Evolutionary conservation across 2,329 filamentous ascomycete species (phyloP).

Genomic region (Phymatotrichopsis omnivora): DNA sequence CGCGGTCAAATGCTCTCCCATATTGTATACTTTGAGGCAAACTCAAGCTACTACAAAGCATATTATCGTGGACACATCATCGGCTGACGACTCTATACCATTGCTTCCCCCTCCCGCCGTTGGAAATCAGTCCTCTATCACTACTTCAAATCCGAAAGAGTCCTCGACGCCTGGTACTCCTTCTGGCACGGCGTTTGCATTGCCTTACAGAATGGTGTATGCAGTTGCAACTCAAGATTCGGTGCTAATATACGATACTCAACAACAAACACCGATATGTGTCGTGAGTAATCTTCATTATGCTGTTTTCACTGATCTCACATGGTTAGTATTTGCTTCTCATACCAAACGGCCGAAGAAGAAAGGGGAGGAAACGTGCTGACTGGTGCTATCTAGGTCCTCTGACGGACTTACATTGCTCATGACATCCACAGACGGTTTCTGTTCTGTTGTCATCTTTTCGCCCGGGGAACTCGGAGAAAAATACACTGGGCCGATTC

Average conservation of each 20-base stretch:
- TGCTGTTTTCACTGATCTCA: conserved; percentile 90
- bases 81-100: conserved; percentile 70
- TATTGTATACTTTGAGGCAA: conserved; percentile 73
- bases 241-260: conserved; percentile 89
- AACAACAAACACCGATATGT: conserved; percentile 86
- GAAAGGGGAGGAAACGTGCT: too few species aligned
- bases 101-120: conserved; percentile 73
- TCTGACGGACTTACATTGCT: conserved; percentile 68
- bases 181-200: conserved; percentile 62
- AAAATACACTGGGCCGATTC: conserved; percentile 59
- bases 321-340: too few species aligned
- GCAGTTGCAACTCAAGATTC: conserved; percentile 95
- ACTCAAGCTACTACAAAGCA: conserved; percentile 61
- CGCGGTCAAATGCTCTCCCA: conserved; percentile 84
- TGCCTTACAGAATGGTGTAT: conserved; percentile 91
- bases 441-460: conserved; percentile 88
- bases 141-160: conserved; percentile 49
- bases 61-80: conserved; percentile 91
- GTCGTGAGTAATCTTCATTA: conserved; percentile 96
- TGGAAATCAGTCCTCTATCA: conserved; percentile 37
- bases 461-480: conserved; percentile 73
- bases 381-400: conserved; percentile 54
- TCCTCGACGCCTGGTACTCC: conserved; percentile 35
- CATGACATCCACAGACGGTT: conserved; percentile 96
- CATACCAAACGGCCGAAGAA: too few species aligned